These are phyloP conservation scores for Ophiostoma ulmi DNA, from an alignment of 2,329 filamentous ascomycete species.

Conservation along the genomic window DNA sequence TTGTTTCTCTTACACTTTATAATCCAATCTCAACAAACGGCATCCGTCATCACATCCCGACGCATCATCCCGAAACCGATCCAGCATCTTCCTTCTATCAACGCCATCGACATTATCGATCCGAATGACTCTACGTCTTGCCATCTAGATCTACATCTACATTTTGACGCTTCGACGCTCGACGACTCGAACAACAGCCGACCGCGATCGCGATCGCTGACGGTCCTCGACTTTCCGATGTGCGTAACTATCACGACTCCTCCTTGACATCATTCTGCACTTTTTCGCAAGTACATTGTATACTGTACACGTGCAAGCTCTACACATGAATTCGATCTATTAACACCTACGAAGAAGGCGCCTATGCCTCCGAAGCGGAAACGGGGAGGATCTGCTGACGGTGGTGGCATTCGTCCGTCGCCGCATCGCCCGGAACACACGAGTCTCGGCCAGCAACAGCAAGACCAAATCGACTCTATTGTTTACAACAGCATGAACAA, in stretches of 20 bases:
- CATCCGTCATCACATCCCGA: neutral
- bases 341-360: constrained; percentile 21
- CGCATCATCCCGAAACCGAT: constrained; percentile 3
- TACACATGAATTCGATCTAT: constrained; percentile 18
- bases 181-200: neutral
- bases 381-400: constrained; percentile 47
- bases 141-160: neutral
- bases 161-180: neutral
- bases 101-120: neutral
- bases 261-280: neutral
- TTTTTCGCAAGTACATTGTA: neutral
- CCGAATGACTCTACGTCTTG: constrained; percentile 3
- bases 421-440: constrained; percentile 59
- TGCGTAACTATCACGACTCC: constrained; percentile 17
- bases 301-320: neutral
- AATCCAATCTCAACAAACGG: neutral
- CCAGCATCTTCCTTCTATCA: neutral
- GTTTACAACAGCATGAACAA: neutral
- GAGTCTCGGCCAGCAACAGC: constrained; percentile 44
- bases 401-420: constrained; percentile 49
- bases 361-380: constrained; percentile 57
- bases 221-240: constrained; percentile 15
- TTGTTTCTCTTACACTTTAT: constrained; percentile 8
- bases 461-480: constrained; percentile 20
- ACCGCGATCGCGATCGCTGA: neutral